Base-by-base conservation (phyloP, 805 yeast genomes). In the Wickerhamiella lipophila region DNA sequence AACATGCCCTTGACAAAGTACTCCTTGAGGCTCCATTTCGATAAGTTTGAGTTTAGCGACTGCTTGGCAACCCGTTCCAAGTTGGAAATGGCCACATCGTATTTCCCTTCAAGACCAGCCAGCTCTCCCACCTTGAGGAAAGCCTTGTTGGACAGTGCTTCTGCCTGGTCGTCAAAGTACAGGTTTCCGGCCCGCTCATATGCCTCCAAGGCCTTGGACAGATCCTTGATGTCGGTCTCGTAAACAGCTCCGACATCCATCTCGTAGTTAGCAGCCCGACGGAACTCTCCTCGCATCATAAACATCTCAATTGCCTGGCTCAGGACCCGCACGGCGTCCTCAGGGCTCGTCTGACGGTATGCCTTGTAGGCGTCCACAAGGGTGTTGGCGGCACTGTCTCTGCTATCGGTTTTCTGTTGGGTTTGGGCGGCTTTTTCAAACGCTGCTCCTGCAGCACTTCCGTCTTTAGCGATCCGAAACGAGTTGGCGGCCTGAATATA, bases 111-210 rank as follows among this genome's bases (percentile, higher is more conserved):
- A 51, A 81, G 66, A 15, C 95, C 94, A 48, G 79, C 74, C 56
- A 92, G 71, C 61, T 92, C 96, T 1, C 97, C 97, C 54, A 87
- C 82, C 64, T 86, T 86, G 55, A 89, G 68, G 56, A 75, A 83
- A 21, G 94, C 88, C 68, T 92, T 92, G 66, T 80, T 87, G 22
- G 95, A 77, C 50, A 89, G 63, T 7, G 96, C 94, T 54, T 81
- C 82, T 0, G 97, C 96, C 51, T 86, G 88, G 66, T 92, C 99
- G 53, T 89, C 85, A 49, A 78, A 75, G 62, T 82, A 88, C 88
- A 96, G 92, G 60, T 92, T 97, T 36, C 95, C 96, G 9, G 98
- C 96, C 58, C 81, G 83, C 61, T 87, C 94, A 62, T 82, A 89
- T 25, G 87, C 77, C 49, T 72, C 72, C 47, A 81, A 73, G 5